Percentiles rank a stretch among this genome's conserved stretches.
Evolutionary conservation across 1,284 basidiomycete genomes (phyloP).

Genomic region (Cystobasidiaceae sp.): DNA sequence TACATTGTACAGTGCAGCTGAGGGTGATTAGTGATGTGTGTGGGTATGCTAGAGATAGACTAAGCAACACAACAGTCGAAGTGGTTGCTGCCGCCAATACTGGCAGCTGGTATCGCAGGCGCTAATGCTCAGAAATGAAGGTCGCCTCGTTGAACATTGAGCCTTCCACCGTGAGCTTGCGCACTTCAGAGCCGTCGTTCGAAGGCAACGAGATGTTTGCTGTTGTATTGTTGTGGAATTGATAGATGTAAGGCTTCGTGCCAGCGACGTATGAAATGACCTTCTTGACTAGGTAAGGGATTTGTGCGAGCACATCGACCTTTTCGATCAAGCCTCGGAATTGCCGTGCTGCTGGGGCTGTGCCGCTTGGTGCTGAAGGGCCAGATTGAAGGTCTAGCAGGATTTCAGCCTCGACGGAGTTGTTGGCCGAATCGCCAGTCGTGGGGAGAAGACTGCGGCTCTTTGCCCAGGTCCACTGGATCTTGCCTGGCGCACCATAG

Average conservation of each 20-base stretch:
- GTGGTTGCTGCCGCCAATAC: too few species aligned
- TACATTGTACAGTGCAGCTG: too few species aligned
- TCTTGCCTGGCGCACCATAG: conserved; percentile 67
- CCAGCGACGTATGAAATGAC: conserved; percentile 85
- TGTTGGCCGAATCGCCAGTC: conserved; percentile 19
- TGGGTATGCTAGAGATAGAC: too few species aligned
- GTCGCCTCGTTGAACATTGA: conserved; percentile 79
- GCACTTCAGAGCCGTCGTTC: conserved; percentile 49
- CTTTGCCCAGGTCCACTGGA: conserved; percentile 75
- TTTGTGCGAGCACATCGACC: conserved; percentile 92
- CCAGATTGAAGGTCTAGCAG: conserved; percentile 32
- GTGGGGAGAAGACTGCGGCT: conserved; percentile 52
- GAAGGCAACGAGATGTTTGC: conserved; percentile 61
- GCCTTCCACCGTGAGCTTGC: conserved; percentile 57
- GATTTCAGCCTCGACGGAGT: conserved; percentile 32
- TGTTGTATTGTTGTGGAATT: conserved; percentile 77
- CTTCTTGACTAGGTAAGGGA: conserved; percentile 83
- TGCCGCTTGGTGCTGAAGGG: conserved; percentile 44
- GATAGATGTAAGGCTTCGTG: conserved; percentile 88
- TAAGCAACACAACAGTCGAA: too few species aligned
- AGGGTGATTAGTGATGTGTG: too few species aligned
- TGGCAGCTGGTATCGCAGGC: too few species aligned
- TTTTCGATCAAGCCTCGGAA: conserved; percentile 78
- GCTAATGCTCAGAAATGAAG: too few species aligned
- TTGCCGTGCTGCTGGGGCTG: conserved; percentile 45